Percentiles rank a stretch among this genome's conserved stretches.
These are phyloP conservation scores for Onygenales sp. DNA, from an alignment of 2,329 filamentous ascomycete genomes.

Conservation along the genomic window DNA sequence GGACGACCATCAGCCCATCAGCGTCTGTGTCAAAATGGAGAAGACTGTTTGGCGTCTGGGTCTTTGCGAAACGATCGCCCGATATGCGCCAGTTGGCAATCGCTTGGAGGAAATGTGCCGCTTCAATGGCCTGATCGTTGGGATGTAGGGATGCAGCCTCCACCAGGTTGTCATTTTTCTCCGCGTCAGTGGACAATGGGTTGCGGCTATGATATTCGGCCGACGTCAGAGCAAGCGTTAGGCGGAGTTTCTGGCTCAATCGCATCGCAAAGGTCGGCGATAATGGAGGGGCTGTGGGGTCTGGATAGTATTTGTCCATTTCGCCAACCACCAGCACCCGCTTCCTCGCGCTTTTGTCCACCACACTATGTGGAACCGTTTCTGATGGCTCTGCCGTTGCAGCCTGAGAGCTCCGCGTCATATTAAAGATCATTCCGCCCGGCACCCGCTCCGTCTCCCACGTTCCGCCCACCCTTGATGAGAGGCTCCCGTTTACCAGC, in stretches of 20 bases:
- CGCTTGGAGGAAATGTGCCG: not conserved
- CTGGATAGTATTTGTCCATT: not conserved
- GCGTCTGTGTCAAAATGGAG: not conserved
- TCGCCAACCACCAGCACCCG: not conserved
- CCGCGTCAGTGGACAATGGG: not conserved
- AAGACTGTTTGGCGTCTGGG: not conserved
- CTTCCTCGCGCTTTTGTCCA: not conserved
- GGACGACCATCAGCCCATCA: not conserved
- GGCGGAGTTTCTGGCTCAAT: not conserved
- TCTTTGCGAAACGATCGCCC: not conserved
- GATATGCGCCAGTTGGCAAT: not conserved
- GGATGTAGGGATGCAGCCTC: not conserved
- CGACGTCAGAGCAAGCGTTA: not conserved
- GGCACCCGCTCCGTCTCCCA: constrained; percentile 4
- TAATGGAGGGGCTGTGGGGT: not conserved
- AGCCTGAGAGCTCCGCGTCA: constrained; percentile 5
- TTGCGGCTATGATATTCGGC: not conserved
- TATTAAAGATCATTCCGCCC: constrained; percentile 4
- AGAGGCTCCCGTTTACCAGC: constrained; percentile 3
- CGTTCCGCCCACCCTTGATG: constrained; percentile 2
- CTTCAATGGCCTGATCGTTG: not conserved
- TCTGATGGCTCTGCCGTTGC: not conserved
- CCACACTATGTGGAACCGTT: not conserved
- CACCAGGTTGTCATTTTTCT: not conserved
- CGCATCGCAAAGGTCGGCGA: no score